Conservation (phyloP, 2,329 filamentous ascomycete genomes). For the Phaeosphaeria sp. region DNA sequence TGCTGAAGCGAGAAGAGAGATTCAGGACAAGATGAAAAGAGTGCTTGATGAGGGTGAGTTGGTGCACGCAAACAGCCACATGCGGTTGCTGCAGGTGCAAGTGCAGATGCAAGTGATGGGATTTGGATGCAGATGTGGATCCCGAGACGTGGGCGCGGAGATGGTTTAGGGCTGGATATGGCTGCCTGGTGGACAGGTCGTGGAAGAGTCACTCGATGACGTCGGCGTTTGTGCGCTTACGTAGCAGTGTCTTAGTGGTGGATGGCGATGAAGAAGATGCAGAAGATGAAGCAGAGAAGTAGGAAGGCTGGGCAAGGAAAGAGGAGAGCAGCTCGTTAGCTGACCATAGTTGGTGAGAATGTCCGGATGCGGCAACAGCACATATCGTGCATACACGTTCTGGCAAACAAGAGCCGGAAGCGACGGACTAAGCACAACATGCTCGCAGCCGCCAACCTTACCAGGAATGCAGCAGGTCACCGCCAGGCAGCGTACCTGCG, state of each 20-base stretch:
- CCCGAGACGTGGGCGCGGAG: constrained; percentile 4
- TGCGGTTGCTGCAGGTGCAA: constrained; percentile 22
- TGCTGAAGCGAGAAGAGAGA: not conserved
- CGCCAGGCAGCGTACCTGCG: not conserved
- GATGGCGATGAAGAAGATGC: not conserved
- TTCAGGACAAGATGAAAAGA: not conserved
- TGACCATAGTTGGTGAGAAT: not conserved
- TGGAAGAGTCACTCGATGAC: constrained; percentile 40
- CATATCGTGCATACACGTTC: no score
- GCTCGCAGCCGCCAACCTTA: not conserved
- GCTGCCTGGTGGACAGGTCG: constrained; percentile 32
- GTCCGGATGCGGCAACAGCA: constrained; percentile 1
- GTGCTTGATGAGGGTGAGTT: constrained; percentile 3
- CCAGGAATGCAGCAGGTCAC: not conserved
- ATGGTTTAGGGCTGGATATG: constrained; percentile 19
- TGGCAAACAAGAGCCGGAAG: not conserved
- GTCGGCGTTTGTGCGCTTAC: constrained; percentile 30
- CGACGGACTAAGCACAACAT: not conserved
- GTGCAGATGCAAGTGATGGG: constrained; percentile 27
- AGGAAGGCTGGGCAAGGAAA: constrained; percentile 7
- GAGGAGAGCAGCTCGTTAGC: not conserved
- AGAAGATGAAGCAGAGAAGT: constrained; percentile 4
- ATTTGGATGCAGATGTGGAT: constrained; percentile 2
- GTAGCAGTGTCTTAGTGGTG: constrained; percentile 18
- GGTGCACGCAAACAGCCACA: constrained; percentile 16